Conservation (phyloP, 2,329 filamentous ascomycete genomes). For the Pyrenochaeta sp. region DNA sequence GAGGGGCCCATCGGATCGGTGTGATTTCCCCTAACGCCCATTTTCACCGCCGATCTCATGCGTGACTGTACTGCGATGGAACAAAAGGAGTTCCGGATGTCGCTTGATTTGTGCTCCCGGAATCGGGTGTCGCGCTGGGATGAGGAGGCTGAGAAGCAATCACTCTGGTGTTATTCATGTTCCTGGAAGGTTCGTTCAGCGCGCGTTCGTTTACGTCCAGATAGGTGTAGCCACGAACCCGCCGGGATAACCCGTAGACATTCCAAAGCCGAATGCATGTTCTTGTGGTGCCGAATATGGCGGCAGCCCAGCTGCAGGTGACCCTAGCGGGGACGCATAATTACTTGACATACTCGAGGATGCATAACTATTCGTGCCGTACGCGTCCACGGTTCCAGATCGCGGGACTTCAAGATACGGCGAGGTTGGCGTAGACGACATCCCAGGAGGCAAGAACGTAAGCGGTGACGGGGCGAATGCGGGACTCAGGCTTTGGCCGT, state of each 20-base stretch:
- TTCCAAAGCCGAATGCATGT: constrained; percentile 52
- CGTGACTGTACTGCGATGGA: constrained; percentile 30
- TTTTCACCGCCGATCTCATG: constrained; percentile 14
- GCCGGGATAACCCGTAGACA: constrained; percentile 52
- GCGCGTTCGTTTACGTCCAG: constrained; percentile 52
- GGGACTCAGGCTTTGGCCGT: constrained; percentile 57
- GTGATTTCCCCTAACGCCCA: constrained; percentile 1
- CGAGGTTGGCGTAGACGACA: constrained; percentile 46
- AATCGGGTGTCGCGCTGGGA: constrained; percentile 26
- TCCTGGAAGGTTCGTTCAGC: constrained; percentile 55
- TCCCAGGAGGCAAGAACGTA: constrained; percentile 48
- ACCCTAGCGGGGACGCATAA: constrained; percentile 50
- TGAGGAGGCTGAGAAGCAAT: constrained; percentile 38
- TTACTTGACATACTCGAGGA: constrained; percentile 38
- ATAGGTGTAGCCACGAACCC: constrained; percentile 55
- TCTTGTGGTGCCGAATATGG: constrained; percentile 50
- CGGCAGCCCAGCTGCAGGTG: constrained; percentile 44
- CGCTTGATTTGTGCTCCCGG: constrained; percentile 26
- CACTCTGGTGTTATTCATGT: constrained; percentile 47
- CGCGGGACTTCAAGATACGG: constrained; percentile 58
- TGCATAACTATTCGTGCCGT: constrained; percentile 42
- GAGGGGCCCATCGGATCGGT: constrained; percentile 6
- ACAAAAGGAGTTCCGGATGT: constrained; percentile 23
- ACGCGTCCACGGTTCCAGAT: constrained; percentile 39
- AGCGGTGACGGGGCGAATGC: constrained; percentile 59